Conservation (phyloP, 768 basidiomycete genomes). For the Obba rivulosa region DNA sequence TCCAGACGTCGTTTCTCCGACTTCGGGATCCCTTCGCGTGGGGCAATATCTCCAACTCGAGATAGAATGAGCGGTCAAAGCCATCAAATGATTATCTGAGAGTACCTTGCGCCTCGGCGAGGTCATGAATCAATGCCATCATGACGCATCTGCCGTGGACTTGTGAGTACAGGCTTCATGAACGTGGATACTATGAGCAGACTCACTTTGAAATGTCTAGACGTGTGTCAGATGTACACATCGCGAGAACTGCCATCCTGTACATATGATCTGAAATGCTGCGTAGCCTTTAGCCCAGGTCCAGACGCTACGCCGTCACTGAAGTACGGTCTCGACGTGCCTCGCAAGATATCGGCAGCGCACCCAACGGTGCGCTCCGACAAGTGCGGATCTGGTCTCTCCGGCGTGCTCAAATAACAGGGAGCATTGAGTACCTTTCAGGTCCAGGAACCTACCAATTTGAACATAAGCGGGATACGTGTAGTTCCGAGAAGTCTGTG, state of each 20-base stretch:
- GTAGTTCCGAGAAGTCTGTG: slow-evolving; percentile 1
- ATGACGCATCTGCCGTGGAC: slow-evolving; percentile 64
- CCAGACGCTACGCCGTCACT: too few species aligned
- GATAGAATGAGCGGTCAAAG: neutral
- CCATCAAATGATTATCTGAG: neutral
- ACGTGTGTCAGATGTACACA: slow-evolving; percentile 73
- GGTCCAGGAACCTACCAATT: slow-evolving; percentile 63
- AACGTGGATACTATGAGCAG: neutral
- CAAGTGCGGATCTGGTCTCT: too few species aligned
- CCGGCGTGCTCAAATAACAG: too few species aligned
- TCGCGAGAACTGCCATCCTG: slow-evolving; percentile 90
- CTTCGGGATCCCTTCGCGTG: slow-evolving; percentile 80
- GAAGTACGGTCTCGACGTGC: too few species aligned
- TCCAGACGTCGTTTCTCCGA: slow-evolving; percentile 76
- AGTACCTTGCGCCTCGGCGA: slow-evolving; percentile 89
- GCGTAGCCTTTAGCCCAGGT: too few species aligned
- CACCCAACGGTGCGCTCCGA: too few species aligned
- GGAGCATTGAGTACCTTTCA: slow-evolving; percentile 59
- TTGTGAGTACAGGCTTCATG: neutral
- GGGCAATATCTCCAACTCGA: slow-evolving; percentile 89
- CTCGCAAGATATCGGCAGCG: too few species aligned
- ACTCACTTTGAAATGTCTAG: slow-evolving; percentile 71
- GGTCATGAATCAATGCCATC: slow-evolving; percentile 90
- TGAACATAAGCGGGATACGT: neutral
- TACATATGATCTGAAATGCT: slow-evolving; percentile 98